Base-by-base conservation (phyloP, 2,329 filamentous ascomycete species). In the Penicillium sp. region DNA sequence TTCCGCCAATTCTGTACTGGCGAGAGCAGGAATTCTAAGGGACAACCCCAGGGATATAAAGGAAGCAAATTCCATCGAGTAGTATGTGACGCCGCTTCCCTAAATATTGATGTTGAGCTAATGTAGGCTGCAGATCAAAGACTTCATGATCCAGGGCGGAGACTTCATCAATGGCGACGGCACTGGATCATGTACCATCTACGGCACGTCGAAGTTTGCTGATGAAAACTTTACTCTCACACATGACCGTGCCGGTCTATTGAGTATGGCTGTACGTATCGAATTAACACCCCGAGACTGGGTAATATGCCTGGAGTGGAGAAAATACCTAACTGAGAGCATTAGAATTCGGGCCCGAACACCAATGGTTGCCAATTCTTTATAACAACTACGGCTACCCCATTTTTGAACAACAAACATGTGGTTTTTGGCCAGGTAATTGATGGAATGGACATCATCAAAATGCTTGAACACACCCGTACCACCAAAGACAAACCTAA, bases 331-430 rank as follows among this genome's bases (percentile, higher is more conserved):
- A 1, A 30, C 27, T 53, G 19, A 53, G 7, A 23, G 7, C 14
- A 46, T 1, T 27, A 94, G 88, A 97, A 97, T 71, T 89, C 89
- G 27, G 93, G 93, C 1, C 89, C 90, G 50, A 89, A 97, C 75
- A 93, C 90, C 61, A 97, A 97, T 73, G 94, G 94, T 35, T 91
- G 86, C 56, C 94, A 97, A 70, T 99, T 99, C 80, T 99, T 99
- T 81, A 93, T 97, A 77, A 97, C 92, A 2, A 94, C 90, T 0
- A 88, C 88, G 2, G 81, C 89, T 5, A 94, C 93, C 0, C 90
- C 91, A 1, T 95, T 95, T 70, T 78, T 99, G 26, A 89, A 97
- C 74, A 84, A 83, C 68, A 97, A 97, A 76, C 94, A 99, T 72
- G 91, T 96, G 53, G 92, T 97, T 16, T 97, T 97, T 66, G 94